Base-by-base conservation (phyloP, 148 eudicot genomes). In the Salicornia ramosissima region DNA sequence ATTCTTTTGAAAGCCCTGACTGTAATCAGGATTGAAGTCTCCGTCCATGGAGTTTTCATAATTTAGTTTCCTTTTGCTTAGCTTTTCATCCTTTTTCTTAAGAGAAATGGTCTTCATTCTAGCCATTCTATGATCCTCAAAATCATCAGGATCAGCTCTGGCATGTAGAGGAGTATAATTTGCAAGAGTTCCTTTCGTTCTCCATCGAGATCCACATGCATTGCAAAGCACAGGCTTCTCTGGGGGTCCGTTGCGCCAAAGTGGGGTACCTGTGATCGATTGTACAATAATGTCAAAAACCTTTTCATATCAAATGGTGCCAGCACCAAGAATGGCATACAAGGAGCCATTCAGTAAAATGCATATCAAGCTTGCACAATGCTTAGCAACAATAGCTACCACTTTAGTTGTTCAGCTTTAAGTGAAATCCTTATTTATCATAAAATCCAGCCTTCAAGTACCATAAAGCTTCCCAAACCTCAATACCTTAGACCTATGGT, bases 171-270 rank as follows among this genome's bases (percentile, higher is more conserved):
- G 99, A 45, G 97, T 91, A 77, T 94, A 94, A 73, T 91, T 91
- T 57, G 70, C 86, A 72, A 94, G 90, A 53, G 93, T 77, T 70
- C 99, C 99, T 76, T 94, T 94, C 14, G 99, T 94, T 86, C 99
- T 89, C 99, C 99, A 94, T 42, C 99, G 80, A 6, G 99, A 89
- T 29, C 99, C 99, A 78, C 99, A 94, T 39, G 99, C 99, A 80
- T 94, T 94, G 80, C 99, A 94, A 28, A 91, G 87, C 43, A 94
- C 82, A 26, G 99, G 99, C 91, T 95, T 95, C 74, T 95, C 99
- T 2, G 99, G 96, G 59, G 99, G 99, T 53, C 99, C 99, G 77
- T 95, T 95, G 66, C 99, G 88, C 99, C 99, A 95, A 63, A 95
- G 97, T 30, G 99, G 99, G 68, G 99, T 95, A 86, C 89, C 99